Percentiles rank a stretch among this genome's conserved stretches.
Evolutionary conservation across 768 basidiomycete genomes (phyloP).

Genomic region (Tricholoma matsutake): DNA sequence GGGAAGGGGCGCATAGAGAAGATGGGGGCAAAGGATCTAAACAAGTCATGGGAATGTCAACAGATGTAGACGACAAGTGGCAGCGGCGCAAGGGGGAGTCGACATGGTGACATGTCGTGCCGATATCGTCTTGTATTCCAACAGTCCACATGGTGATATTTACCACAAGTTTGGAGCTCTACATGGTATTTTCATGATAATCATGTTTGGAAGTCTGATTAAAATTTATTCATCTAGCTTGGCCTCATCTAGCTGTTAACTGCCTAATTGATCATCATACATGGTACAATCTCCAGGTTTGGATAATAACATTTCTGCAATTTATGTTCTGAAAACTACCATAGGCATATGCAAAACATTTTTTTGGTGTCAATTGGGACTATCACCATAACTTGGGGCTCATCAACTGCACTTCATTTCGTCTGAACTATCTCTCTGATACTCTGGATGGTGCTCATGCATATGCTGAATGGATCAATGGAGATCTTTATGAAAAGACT

Average conservation of each 20-base stretch:
- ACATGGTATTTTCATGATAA: neutral
- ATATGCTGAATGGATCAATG: slow-evolving; percentile 21
- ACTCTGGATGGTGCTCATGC: slow-evolving; percentile 11
- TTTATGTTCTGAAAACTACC: neutral
- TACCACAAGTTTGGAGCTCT: slow-evolving; percentile 19
- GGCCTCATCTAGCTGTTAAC: slow-evolving; percentile 19
- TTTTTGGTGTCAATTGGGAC: neutral
- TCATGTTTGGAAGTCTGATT: neutral
- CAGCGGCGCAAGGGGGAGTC: too few relatives aligned
- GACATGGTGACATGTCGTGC: too few relatives aligned
- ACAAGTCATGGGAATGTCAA: too few relatives aligned
- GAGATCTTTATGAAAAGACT: slow-evolving; percentile 21
- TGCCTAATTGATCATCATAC: slow-evolving; percentile 22
- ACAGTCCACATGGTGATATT: slow-evolving; percentile 25
- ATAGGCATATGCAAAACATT: slow-evolving; percentile 20
- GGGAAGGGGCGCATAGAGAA: too few relatives aligned
- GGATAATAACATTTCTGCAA: neutral
- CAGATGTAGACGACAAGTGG: too few relatives aligned
- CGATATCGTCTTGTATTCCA: too few relatives aligned
- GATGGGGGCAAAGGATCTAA: too few relatives aligned
- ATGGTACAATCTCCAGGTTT: slow-evolving; percentile 17
- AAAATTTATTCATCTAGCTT: slow-evolving; percentile 6
- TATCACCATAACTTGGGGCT: slow-evolving; percentile 7
- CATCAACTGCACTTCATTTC: slow-evolving; percentile 17
- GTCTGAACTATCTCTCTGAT: slow-evolving; percentile 19